Conservation (phyloP, 2,329 filamentous ascomycete genomes). For the Zymoseptoria crescenta region DNA sequence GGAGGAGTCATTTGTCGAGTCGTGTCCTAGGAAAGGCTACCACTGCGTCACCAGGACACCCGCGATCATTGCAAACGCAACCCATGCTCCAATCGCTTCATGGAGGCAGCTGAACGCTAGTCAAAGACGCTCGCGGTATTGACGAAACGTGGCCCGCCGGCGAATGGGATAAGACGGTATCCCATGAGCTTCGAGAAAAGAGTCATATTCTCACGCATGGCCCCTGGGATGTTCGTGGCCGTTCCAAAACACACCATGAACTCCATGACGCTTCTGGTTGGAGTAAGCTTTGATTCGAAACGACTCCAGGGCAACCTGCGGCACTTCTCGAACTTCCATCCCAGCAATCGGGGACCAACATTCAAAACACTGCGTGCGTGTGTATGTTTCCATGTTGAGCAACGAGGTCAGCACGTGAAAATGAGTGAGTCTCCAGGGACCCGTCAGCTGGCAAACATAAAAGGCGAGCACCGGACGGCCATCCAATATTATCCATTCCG, state of each 20-base stretch:
- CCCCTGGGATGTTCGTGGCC: not conserved
- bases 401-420: not conserved
- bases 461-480: not conserved
- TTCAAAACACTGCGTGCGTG: not conserved
- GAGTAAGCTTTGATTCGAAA: not conserved
- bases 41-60: too few species aligned
- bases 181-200: too few species aligned
- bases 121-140: too few species aligned
- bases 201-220: not conserved
- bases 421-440: not conserved
- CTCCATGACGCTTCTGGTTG: not conserved
- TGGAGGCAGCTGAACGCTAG: too few species aligned
- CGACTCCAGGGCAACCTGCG: not conserved
- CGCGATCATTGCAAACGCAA: too few species aligned
- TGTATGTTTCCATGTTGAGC: not conserved
- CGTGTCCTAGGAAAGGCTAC: too few species aligned
- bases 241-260: not conserved
- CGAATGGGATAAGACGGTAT: too few species aligned
- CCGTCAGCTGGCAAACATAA: not conserved
- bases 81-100: too few species aligned
- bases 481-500: not conserved
- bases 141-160: too few species aligned
- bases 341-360: not conserved
- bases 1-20: too few species aligned
- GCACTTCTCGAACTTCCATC: not conserved